Evolutionary conservation across 2,329 filamentous ascomycete species (phyloP).

Genomic region (Colletotrichum noveboracense): DNA sequence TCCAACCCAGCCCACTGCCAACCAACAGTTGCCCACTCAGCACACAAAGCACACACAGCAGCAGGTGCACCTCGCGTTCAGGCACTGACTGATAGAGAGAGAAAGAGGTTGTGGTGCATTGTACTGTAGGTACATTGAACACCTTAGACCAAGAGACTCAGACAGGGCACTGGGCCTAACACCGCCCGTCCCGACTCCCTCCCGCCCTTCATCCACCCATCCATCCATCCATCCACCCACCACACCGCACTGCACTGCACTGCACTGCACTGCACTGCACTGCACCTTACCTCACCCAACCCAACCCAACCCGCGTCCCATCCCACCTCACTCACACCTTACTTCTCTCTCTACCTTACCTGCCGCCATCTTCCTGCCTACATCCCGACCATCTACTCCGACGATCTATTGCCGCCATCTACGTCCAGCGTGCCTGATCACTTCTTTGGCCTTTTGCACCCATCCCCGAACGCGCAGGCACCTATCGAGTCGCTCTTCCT

Average conservation of each 20-base stretch:
- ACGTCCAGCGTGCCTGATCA: background rate
- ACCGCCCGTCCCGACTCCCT: background rate
- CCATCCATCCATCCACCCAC: background rate
- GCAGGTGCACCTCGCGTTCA: background rate
- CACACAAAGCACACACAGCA: background rate
- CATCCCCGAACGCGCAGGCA: background rate
- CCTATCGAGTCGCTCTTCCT: background rate
- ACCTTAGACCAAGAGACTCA: background rate
- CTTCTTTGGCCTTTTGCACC: background rate
- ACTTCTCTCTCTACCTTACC: background rate
- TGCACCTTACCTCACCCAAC: background rate
- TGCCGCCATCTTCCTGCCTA: background rate
- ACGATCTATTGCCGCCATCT: background rate
- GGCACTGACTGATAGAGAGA: background rate
- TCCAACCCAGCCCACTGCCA: background rate
- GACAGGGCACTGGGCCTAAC: background rate
- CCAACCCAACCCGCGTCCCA: background rate
- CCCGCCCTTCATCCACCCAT: background rate
- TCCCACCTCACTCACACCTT: background rate
- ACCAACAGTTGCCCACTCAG: background rate
- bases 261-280: background rate
- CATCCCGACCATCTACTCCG: background rate
- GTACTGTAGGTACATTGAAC: background rate
- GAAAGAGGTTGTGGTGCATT: background rate
- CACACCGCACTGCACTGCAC: background rate